Evolutionary conservation across 257 asterid species (phyloP), one percentile per base, ranked within the genome.

Genomic region (Phtheirospermum japonicum): DNA sequence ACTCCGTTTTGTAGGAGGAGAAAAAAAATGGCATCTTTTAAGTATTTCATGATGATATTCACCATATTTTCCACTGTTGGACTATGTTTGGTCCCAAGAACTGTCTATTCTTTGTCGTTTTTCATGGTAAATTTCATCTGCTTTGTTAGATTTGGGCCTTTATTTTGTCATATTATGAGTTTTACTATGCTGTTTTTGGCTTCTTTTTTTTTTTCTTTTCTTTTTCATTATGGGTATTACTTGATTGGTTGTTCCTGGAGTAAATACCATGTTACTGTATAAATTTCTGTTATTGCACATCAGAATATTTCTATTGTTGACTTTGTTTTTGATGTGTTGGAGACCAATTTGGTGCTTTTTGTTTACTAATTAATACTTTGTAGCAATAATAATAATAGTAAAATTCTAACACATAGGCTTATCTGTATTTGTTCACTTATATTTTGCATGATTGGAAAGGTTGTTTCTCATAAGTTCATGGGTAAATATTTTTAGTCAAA

Each of bases 31-130:
- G 73, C 69, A 11, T 58, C 61, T 57, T 63, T 30, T 13, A 53
- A 69, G 36, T 20, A 51, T 67, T 68, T 71, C 48, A 60, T 72
- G 58, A 57, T 43, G 13, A 9, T 56, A 10, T 26, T 64, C 56
- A 32, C 39, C 10, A n/a, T 66, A 40, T 10, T 65, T 18, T 26
- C 71, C 61, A 12, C 56, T 57, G 2, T 63, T 36, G 52, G 70
- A 9, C 31, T 82, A 62, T 57, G 58, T 71, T 66, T 71, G 60
- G 52, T 72, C 54, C 75, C 89, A 71, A 75, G 63, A 69, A 61
- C 74, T 63, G 63, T 81, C 16, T 49, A 32, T 58, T 81, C 86
- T 89, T 89, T 45, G 92, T 81, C 55, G 95, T 89, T 67, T 86
- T 89, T 64, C 94, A 89, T 69, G 97, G 97, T 89, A 78, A 69